Base-by-base conservation (phyloP, 345 rosid species). In the Ailanthus altissimus region DNA sequence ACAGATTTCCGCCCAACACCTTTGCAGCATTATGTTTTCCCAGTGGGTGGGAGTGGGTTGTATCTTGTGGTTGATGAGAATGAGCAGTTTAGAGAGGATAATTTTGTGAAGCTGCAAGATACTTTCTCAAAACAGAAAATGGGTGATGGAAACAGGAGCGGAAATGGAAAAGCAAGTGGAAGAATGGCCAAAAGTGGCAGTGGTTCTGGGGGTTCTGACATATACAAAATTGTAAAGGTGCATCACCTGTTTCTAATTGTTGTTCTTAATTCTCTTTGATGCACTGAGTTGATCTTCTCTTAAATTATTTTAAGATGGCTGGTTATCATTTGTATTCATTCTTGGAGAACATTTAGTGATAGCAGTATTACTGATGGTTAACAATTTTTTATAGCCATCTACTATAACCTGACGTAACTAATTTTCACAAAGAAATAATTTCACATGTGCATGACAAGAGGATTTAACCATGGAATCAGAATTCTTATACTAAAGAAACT, bases 1-100 rank as follows among this genome's bases (percentile, higher is more conserved):
- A 93, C 99, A 2, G 98, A 96, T 85, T 93, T 93, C 64, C 89
- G 99, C 56, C 99, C 99, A 13, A 96, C 98, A 74, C 99, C 99
- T 65, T 83, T 96, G 87, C 99, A 96, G 89, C 99, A 96, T 83
- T 96, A 93, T 89, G 91, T 88, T 75, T 96, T 96, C 81, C 99
- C 99, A 28, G 79, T 89, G 86, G 97, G 94, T 51, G 99, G 99
- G 14, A 81, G 81, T 82, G 99, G 99, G 47, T 81, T 96, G 75
- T 96, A 93, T 85, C 97, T 96, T 51, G 99, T 93, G 36, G 98
- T 96, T 73, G 99, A 96, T 83, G 99, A 96, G 77, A 93, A 84
- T 60, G 99, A 96, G 84, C 97, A 89, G 64, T 96, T 96, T 70
- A 86, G 93, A 74, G 99, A 96, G 87, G 98, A 90, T 74, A 96